Evolutionary conservation across 371 early-diverging fungal species (phyloP).

Genomic region (Capniomyces stellatus): DNA sequence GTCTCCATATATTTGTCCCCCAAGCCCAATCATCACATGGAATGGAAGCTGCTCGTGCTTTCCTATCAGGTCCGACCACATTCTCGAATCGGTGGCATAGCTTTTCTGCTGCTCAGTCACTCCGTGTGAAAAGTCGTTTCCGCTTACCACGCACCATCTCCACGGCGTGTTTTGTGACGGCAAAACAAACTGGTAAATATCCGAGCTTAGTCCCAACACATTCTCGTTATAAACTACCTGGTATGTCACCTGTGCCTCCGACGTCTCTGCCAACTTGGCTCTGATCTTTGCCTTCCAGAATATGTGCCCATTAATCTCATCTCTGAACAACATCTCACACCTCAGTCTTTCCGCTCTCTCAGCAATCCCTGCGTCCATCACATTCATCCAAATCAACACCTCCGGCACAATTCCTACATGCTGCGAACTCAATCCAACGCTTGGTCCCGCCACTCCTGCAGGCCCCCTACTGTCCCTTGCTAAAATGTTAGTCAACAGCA

Average conservation of each 20-base stretch:
- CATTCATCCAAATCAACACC: slow-evolving; percentile 7
- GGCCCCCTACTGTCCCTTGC: too few relatives aligned
- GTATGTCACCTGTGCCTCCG: slow-evolving; percentile 24
- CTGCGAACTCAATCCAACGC: too few relatives aligned
- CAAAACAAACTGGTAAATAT: slow-evolving; percentile 12
- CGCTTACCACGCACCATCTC: slow-evolving; percentile 40
- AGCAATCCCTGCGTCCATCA: slow-evolving; percentile 19
- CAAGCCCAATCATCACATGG: slow-evolving; percentile 65
- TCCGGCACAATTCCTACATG: too few relatives aligned
- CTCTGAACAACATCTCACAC: slow-evolving; percentile 16
- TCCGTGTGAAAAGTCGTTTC: slow-evolving; percentile 39
- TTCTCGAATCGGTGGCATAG: slow-evolving; percentile 37
- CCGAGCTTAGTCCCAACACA: slow-evolving; percentile 24
- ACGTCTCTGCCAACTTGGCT: slow-evolving; percentile 13
- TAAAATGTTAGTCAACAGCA: slow-evolving; percentile 28
- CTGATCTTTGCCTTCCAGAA: slow-evolving; percentile 21
- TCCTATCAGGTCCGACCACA: slow-evolving; percentile 56
- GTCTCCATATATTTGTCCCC: slow-evolving; percentile 69
- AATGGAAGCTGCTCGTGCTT: slow-evolving; percentile 49
- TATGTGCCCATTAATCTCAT: slow-evolving; percentile 20
- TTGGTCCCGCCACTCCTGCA: too few relatives aligned
- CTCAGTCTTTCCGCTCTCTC: slow-evolving; percentile 19
- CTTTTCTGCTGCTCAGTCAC: slow-evolving; percentile 30
- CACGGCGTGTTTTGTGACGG: slow-evolving; percentile 31
- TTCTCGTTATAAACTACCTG: slow-evolving; percentile 17